phyloP scores from a whole-genome alignment of 108 stramenopile genomes.

The Cyclotella atomus region DNA sequence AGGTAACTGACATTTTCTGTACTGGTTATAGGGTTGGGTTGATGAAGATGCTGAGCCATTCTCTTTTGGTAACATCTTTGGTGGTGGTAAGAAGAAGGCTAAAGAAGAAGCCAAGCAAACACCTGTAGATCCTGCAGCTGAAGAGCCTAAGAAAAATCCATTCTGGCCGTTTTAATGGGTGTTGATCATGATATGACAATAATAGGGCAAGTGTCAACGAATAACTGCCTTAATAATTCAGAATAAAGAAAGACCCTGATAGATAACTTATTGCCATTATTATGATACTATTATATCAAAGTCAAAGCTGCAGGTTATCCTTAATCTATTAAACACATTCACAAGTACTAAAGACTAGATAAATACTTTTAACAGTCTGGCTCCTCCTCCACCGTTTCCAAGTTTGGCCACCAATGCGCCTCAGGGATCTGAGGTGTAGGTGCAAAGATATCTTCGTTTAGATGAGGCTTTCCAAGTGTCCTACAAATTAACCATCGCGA shows the following conservation, averaged over 20 bases:
- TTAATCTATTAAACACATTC: too few species aligned
- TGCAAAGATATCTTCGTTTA: conserved; percentile 3
- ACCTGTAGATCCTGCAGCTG: background rate
- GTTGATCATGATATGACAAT: background rate
- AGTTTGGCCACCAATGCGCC: conserved; percentile 11
- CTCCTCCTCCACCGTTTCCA: background rate
- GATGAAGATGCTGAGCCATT: conserved; percentile 79
- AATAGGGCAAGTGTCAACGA: background rate
- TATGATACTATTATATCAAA: too few species aligned
- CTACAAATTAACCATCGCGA: background rate
- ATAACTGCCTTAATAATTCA: background rate
- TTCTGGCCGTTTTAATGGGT: conserved; percentile 34
- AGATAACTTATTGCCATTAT: too few species aligned
- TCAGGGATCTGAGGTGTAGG: background rate
- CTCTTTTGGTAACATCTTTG: conserved; percentile 57
- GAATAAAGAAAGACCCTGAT: background rate
- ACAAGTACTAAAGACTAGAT: too few species aligned
- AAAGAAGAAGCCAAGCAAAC: conserved; percentile 3
- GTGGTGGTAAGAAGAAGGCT: conserved; percentile 65
- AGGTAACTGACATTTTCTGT: too few species aligned
- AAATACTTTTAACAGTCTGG: too few species aligned
- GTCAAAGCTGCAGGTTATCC: too few species aligned
- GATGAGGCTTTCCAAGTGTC: conserved; percentile 16
- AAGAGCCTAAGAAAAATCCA: conserved; percentile 23
- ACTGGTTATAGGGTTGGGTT: conserved; percentile 81